Evolutionary conservation across 306 rosid genomes (phyloP), one percentile per base, ranked within the genome.

Genomic region (Quercus ilex): DNA sequence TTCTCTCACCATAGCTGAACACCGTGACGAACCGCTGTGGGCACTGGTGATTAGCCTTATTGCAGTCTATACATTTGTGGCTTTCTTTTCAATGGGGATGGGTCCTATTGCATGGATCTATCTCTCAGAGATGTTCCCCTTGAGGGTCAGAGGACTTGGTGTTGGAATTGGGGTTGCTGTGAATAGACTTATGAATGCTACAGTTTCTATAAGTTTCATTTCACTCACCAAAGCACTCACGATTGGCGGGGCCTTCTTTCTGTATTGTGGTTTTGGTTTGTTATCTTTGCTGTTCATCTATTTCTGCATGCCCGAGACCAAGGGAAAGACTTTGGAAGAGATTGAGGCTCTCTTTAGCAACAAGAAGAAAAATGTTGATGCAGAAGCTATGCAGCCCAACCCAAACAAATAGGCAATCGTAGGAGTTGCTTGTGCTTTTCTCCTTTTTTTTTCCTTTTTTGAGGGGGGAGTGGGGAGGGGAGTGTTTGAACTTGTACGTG

Each of bases 61-160:
- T n/a, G 75, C 94, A 0, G 83, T 81, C 1, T 95, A 92, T 46
- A 20, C 64, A 0, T 89, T 18, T 38, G 92, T 95, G 10, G 96
- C 91, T 2, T 90, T 92, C 76, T 92, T 87, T 69, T 86, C 88
- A 0, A 62, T 85, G 78, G 99, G 98, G 26, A 86, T 95, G 26
- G 99, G 86, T 46, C 99, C 99, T 8, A 68, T 92, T 0, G 87
- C 98, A 0, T 92, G 97, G 95, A 96, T 95, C 6, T 95, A 95
- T 55, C 83, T 89, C 31, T 74, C 96, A 0, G 99, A 95, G 92
- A 90, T 92, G 18, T 95, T 90, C 7, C 99, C 99, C 3, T 17
- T 85, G 85, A 89, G 26, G 82, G 71, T 95, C 69, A 90, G 99
- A 38, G 98, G 96, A 3, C 97, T 86, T 23, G 99, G 98, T 1